phyloP scores from a whole-genome alignment of 305 asterid genomes.

The Fraxinus ornus region DNA sequence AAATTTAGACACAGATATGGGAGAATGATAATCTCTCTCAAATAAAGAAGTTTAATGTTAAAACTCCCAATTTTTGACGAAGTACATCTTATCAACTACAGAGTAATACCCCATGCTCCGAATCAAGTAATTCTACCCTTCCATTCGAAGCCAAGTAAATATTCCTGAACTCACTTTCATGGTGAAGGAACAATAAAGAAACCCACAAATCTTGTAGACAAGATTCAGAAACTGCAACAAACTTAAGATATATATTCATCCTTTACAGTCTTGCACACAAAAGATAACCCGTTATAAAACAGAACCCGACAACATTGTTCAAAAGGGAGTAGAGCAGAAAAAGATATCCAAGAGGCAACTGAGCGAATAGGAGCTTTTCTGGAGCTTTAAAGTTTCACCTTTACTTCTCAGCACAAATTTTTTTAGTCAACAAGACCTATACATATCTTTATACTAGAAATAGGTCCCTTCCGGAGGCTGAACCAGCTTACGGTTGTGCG shows the following conservation, averaged over 20 bases:
- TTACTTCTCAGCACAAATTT: background rate
- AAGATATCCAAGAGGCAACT: constrained; percentile 20
- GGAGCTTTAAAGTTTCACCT: background rate
- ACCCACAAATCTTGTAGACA: background rate
- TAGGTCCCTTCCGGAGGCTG: constrained; percentile 62
- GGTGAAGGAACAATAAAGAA: background rate
- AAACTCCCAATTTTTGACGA: background rate
- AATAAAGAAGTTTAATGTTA: background rate
- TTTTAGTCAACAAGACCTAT: constrained; percentile 10
- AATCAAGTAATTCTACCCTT: background rate
- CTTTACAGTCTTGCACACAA: constrained; percentile 2
- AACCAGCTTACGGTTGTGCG: constrained; percentile 59
- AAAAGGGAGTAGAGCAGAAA: constrained; percentile 9
- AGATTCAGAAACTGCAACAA: background rate
- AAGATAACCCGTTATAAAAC: constrained; percentile 19
- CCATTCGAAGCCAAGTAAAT: background rate
- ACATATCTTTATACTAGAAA: constrained; percentile 34
- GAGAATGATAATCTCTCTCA: background rate
- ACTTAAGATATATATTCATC: background rate
- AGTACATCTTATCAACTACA: background rate
- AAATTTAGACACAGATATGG: background rate
- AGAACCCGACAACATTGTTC: constrained; percentile 24
- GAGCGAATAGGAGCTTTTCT: constrained; percentile 11
- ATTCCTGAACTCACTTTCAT: background rate
- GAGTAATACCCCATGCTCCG: background rate